Conservation (phyloP, 2,329 filamentous ascomycete species). For the Spiromastix sp. region DNA sequence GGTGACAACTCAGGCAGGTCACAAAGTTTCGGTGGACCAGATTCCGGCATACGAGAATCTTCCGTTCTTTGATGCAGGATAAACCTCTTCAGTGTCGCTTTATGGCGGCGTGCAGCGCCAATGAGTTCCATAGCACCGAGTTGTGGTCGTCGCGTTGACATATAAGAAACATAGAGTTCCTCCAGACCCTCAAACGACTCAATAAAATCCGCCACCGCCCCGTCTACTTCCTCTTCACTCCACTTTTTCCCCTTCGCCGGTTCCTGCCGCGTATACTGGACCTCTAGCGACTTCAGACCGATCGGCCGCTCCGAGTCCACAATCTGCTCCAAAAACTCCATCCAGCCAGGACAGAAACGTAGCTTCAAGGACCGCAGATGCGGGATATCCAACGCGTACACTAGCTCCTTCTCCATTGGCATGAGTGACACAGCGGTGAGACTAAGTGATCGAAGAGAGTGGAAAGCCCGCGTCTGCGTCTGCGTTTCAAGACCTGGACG, state of each 20-base stretch:
- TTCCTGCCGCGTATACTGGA: not conserved
- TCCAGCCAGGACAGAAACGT: not conserved
- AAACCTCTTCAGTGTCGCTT: not conserved
- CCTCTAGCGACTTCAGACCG: slow-evolving; percentile 3
- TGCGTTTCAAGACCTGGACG: not conserved
- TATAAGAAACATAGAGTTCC: slow-evolving; percentile 3
- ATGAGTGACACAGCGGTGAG: not conserved
- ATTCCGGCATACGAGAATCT: not conserved
- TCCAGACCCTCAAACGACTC: slow-evolving; percentile 5
- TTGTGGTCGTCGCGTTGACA: not conserved
- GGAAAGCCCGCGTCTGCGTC: not conserved
- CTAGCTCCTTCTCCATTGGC: slow-evolving; percentile 1
- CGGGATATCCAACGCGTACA: slow-evolving; percentile 1
- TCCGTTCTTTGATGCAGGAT: no score
- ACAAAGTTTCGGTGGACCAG: no score
- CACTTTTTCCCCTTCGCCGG: not conserved
- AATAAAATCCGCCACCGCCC: slow-evolving; percentile 1
- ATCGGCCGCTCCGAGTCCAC: not conserved
- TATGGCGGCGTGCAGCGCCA: not conserved
- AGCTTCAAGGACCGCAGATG: slow-evolving; percentile 3
- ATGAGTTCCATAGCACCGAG: not conserved
- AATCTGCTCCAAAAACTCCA: slow-evolving; percentile 1
- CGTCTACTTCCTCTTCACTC: no score
- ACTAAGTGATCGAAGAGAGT: not conserved
- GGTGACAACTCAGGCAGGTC: not conserved